A percentile compares a stretch with the other conserved stretches of the same genome.
Evolutionary conservation across 202 grass and related monocot species (phyloP).

Genomic region (Zizania palustris): DNA sequence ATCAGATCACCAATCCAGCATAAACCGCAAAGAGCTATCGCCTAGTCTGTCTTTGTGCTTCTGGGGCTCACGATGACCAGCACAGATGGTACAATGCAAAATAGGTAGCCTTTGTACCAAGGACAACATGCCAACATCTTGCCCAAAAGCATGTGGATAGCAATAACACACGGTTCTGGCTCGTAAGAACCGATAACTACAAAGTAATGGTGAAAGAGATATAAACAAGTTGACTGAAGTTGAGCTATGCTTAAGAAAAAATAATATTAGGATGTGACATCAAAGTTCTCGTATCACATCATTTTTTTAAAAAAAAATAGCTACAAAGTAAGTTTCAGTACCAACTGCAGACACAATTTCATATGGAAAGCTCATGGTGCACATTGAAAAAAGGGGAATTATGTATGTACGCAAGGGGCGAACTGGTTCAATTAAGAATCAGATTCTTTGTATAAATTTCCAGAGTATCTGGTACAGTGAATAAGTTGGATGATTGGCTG

Average conservation of each 20-base stretch:
- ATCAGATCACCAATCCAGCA: background rate
- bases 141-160: too few relatives aligned
- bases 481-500: constrained; percentile 6
- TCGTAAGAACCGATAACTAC: background rate
- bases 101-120: too few relatives aligned
- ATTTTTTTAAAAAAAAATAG: too few relatives aligned
- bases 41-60: background rate
- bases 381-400: background rate
- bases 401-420: background rate
- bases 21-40: background rate
- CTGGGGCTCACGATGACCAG: background rate
- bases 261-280: too few relatives aligned
- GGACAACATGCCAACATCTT: too few relatives aligned
- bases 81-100: too few relatives aligned
- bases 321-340: background rate
- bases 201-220: too few relatives aligned
- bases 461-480: constrained; percentile 35
- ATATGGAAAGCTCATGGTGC: background rate
- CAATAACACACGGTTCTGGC: background rate
- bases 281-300: too few relatives aligned
- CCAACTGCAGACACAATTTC: background rate
- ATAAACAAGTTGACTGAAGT: too few relatives aligned
- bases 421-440: background rate
- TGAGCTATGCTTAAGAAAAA: too few relatives aligned
- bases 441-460: constrained; percentile 19